Conservation (phyloP, 306 rosid genomes). For the Vigna angularis region DNA sequence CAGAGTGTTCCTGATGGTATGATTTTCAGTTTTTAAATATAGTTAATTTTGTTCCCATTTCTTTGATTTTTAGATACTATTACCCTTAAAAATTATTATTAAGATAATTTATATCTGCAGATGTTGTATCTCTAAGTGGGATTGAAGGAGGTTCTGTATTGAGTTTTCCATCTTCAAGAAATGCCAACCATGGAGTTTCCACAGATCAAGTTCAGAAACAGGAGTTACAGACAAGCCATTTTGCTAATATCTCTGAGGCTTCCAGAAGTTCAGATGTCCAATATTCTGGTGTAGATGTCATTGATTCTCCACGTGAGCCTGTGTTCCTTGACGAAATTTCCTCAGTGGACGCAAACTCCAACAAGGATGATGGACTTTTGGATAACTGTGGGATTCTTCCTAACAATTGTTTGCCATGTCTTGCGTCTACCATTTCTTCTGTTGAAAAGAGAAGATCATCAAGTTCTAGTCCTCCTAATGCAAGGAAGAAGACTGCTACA, state of each 20-base stretch:
- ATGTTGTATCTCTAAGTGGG: slow-evolving; percentile 61
- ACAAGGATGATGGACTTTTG: slow-evolving; percentile 66
- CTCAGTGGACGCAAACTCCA: slow-evolving; percentile 66
- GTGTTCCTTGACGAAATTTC: slow-evolving; percentile 84
- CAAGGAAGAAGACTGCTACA: slow-evolving; percentile 68
- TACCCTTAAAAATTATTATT: not conserved
- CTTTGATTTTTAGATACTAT: not conserved
- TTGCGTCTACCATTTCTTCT: slow-evolving; percentile 70
- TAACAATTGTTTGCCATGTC: slow-evolving; percentile 88
- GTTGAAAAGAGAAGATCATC: slow-evolving; percentile 82
- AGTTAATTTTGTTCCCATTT: slow-evolving; percentile 6
- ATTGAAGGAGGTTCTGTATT: slow-evolving; percentile 58
- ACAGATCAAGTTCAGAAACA: slow-evolving; percentile 54
- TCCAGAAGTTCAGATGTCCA: slow-evolving; percentile 53
- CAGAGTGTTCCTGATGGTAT: slow-evolving; percentile 90
- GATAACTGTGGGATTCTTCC: slow-evolving; percentile 94
- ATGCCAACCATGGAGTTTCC: slow-evolving; percentile 57
- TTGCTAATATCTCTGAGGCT: slow-evolving; percentile 47
- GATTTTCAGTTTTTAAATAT: slow-evolving; percentile 1
- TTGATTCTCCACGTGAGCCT: slow-evolving; percentile 58
- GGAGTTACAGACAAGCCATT: slow-evolving; percentile 44
- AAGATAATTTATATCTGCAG: slow-evolving; percentile 53
- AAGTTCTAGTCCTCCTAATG: slow-evolving; percentile 81
- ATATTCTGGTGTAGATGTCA: slow-evolving; percentile 47
- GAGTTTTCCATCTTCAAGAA: slow-evolving; percentile 57